A percentile compares a stretch with the other conserved stretches of the same genome.
These are phyloP conservation scores for Conticribra guillardii DNA, from an alignment of 108 stramenopile species.

Conservation along the genomic window DNA sequence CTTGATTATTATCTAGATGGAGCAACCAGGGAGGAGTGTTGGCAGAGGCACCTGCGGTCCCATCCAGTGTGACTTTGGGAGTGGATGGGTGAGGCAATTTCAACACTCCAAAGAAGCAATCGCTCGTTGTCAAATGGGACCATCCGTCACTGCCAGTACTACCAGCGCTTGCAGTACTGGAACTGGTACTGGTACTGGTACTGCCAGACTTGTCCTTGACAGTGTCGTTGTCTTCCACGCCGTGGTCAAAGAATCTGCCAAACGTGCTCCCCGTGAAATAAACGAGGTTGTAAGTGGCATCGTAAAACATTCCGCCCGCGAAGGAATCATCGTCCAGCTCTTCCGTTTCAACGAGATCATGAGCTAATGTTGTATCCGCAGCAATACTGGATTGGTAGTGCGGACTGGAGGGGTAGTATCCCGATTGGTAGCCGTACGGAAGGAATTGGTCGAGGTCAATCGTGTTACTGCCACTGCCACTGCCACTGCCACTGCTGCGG, in stretches of 20 bases:
- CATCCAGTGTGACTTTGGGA: neutral
- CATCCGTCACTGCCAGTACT: neutral
- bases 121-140: conserved; percentile 31
- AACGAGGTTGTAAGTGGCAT: conserved; percentile 26
- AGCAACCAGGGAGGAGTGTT: neutral
- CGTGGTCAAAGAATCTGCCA: conserved; percentile 37
- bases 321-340: conserved; percentile 40
- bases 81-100: conserved; percentile 12
- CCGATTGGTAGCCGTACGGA: conserved; percentile 43
- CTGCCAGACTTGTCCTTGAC: conserved; percentile 13
- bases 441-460: too few species aligned
- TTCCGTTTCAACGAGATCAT: neutral
- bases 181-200: too few species aligned
- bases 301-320: conserved; percentile 44
- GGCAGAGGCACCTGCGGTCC: neutral
- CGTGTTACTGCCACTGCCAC: too few species aligned
- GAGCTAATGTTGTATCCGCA: neutral
- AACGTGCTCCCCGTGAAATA: conserved; percentile 47
- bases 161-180: too few species aligned
- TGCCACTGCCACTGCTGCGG: too few species aligned
- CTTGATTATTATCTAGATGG: neutral
- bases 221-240: neutral
- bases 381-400: neutral
- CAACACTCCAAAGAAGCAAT: conserved; percentile 46
- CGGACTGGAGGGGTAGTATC: conserved; percentile 21